phyloP scores from a whole-genome alignment of 306 rosid species.

The Cicer judaicum region DNA sequence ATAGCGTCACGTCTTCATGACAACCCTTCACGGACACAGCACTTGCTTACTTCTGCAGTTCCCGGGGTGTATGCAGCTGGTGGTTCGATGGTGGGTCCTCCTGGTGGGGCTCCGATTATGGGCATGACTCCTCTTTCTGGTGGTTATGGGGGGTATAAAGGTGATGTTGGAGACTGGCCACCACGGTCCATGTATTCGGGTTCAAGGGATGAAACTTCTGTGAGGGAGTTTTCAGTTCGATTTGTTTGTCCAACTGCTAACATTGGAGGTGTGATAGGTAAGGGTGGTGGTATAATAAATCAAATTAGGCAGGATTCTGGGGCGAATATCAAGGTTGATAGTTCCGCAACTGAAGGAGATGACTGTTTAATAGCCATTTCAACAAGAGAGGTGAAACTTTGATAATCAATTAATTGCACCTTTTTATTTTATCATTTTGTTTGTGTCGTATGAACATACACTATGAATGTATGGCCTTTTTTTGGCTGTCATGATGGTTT shows the following conservation, averaged over 20 bases:
- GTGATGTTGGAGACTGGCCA: conserved; percentile 83
- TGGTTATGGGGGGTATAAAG: conserved; percentile 84
- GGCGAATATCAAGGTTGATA: conserved; percentile 91
- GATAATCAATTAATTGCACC: background rate
- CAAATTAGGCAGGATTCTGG: conserved; percentile 97
- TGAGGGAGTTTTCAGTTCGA: conserved; percentile 79
- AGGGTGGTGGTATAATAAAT: conserved; percentile 91
- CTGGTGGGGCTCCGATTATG: conserved; percentile 71
- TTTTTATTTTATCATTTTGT: background rate
- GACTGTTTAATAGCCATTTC: conserved; percentile 85
- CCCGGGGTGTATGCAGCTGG: conserved; percentile 60
- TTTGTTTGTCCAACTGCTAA: conserved; percentile 85
- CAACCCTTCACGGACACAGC: conserved; percentile 91
- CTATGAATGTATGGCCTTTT: background rate
- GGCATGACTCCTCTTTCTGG: conserved; percentile 83
- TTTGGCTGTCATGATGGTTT: conserved; percentile 16
- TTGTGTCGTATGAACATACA: conserved; percentile 13
- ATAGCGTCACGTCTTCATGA: conserved; percentile 84
- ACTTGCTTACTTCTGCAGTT: conserved; percentile 69
- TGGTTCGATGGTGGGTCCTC: conserved; percentile 71
- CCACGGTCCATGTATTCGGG: conserved; percentile 84
- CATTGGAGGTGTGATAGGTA: conserved; percentile 96
- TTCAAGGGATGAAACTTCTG: conserved; percentile 80
- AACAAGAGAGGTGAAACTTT: conserved; percentile 77
- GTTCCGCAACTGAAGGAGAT: conserved; percentile 88